Evolutionary conservation across 345 rosid species (phyloP), one percentile per base, ranked within the genome.

Genomic region (Mercurialis annua): DNA sequence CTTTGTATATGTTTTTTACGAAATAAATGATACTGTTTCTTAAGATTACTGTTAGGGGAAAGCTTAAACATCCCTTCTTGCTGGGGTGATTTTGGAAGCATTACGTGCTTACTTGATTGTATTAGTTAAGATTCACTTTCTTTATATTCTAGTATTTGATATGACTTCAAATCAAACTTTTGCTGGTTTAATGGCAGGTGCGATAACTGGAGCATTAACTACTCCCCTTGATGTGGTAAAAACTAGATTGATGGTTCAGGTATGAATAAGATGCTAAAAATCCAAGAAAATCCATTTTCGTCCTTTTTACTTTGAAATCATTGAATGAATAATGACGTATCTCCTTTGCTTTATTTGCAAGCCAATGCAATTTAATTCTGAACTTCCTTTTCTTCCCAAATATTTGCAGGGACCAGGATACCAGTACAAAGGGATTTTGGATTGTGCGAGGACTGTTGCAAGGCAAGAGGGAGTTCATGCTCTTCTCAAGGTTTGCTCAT

Each of bases 161-260:
- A 17, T 21, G 16, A 34, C 47, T 21, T 11, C 47, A 21, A 59
- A 40, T 42, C 16, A 60, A 11, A 15, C 42, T 21, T 21, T 38
- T 23, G 49, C 31, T 60, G 33, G 18, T 60, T 23, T 14, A 23
- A 4, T 20, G 38, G 0, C 49, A 90, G 98, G 98, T 71, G 98
- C 97, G 58, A 71, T 90, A 62, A 90, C 98, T 4, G 98, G 97
- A 78, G 98, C 98, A 44, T 77, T 90, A 68, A 92, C 98, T 69
- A 90, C 95, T 68, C 98, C 98, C 3, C 95, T 90, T 10, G 98
- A 92, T 78, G 97, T 92, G 70, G 86, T 92, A 54, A 92, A 92
- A 78, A 92, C 98, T 33, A 86, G 98, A 65, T 77, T 90, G 80
- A 92, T 92, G 98, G 81, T 83, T 85, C 97, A 92, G 96, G 98